These are phyloP conservation scores for Heracleum sosnowskyi DNA, from an alignment of 129 eudicot species.

Conservation along the genomic window DNA sequence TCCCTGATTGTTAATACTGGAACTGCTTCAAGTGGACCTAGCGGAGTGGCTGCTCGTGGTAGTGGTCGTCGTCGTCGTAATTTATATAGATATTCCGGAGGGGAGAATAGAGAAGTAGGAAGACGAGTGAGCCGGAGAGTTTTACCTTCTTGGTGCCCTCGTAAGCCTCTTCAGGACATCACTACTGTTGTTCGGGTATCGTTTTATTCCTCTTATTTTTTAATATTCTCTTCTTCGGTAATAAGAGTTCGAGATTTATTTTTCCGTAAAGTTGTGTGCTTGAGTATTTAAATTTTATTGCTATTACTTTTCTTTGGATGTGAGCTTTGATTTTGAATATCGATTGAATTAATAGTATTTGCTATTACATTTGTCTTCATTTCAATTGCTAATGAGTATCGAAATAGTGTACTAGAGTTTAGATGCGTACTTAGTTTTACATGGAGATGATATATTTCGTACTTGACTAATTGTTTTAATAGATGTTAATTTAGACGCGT, in stretches of 20 bases:
- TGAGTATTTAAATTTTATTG: background rate
- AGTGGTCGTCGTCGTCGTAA: constrained; percentile 27
- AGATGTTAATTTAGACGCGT: no score
- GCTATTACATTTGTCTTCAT: no score
- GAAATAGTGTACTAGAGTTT: no score
- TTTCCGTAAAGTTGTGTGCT: background rate
- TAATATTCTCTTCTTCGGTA: background rate
- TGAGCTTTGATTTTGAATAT: no score
- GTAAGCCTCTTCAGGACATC: constrained; percentile 64
- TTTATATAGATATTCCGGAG: constrained; percentile 13
- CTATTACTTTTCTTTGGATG: no score
- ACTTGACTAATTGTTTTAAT: background rate
- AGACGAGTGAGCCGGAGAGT: constrained; percentile 25
- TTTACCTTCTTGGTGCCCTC: constrained; percentile 72
- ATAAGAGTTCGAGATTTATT: background rate
- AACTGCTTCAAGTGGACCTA: constrained; percentile 23
- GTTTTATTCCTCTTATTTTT: background rate
- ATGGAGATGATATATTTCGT: no score
- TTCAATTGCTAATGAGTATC: no score
- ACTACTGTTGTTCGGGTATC: constrained; percentile 59
- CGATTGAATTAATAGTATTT: no score
- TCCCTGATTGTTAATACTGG: constrained; percentile 15
- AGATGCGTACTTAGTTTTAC: no score
- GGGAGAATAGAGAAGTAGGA: constrained; percentile 27
- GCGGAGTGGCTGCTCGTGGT: constrained; percentile 16